Percentiles rank a stretch among this genome's conserved stretches.
Evolutionary conservation across 495 filamentous ascomycete genomes (phyloP).

Genomic region (Tuber melanosporum): DNA sequence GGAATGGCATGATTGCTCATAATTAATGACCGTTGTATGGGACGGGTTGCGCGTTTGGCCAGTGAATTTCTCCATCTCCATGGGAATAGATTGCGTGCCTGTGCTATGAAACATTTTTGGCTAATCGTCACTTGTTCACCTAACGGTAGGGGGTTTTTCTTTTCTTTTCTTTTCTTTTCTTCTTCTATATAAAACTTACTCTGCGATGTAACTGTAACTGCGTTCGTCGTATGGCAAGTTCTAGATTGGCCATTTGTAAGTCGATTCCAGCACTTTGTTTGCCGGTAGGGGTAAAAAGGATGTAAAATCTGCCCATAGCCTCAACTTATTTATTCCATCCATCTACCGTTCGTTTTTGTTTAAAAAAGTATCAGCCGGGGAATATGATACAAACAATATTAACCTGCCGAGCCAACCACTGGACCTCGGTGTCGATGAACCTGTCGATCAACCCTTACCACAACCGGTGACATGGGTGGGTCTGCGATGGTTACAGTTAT

Average conservation of each 20-base stretch:
- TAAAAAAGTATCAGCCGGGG: background rate
- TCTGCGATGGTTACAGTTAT: background rate
- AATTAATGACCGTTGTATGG: background rate
- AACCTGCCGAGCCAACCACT: background rate
- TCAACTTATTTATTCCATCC: background rate
- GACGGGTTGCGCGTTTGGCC: background rate
- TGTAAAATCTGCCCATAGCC: background rate
- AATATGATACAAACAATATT: background rate
- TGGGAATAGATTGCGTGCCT: background rate
- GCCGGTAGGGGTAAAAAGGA: background rate
- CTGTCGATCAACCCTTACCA: no score
- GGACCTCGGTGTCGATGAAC: background rate
- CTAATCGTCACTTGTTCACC: background rate
- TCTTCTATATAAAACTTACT: background rate
- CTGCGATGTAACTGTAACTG: background rate
- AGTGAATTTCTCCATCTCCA: background rate
- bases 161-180: background rate
- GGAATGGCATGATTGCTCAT: background rate
- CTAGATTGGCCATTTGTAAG: background rate
- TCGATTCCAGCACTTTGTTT: background rate
- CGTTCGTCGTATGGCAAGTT: background rate
- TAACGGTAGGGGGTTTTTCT: background rate
- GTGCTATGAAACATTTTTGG: background rate
- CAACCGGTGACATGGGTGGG: background rate
- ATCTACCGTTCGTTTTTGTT: background rate